Percentiles rank a stretch among this genome's conserved stretches.
Conservation (phyloP, 2,329 filamentous ascomycete species). For the Mollisiaceae sp. region DNA sequence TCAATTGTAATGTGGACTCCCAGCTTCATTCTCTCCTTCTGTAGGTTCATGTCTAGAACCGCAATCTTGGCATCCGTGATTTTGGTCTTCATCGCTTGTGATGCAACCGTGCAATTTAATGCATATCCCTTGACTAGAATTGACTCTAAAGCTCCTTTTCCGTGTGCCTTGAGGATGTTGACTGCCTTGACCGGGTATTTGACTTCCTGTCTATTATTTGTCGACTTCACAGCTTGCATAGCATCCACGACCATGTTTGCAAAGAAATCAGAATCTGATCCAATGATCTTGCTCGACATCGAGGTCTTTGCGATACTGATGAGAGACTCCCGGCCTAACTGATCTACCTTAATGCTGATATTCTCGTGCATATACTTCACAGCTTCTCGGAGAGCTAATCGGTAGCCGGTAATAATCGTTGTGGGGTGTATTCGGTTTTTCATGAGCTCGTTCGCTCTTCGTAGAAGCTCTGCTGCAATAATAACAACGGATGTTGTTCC, state of each 20-base stretch:
- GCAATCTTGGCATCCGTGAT: slow-evolving; percentile 96
- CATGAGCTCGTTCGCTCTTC: slow-evolving; percentile 96
- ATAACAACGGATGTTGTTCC: slow-evolving; percentile 97
- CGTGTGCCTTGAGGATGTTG: slow-evolving; percentile 97
- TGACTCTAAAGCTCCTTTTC: slow-evolving; percentile 88
- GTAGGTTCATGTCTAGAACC: slow-evolving; percentile 94
- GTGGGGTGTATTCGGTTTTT: slow-evolving; percentile 99
- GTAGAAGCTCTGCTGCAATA: slow-evolving; percentile 92
- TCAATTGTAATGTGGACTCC: slow-evolving; percentile 98
- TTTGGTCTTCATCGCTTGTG: slow-evolving; percentile 95
- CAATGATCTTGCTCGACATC: slow-evolving; percentile 99
- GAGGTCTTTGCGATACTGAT: slow-evolving; percentile 97
- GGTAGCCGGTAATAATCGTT: slow-evolving; percentile 98
- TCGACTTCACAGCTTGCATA: slow-evolving; percentile 92
- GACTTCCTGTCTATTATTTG: slow-evolving; percentile 85
- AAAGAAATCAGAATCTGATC: slow-evolving; percentile 94
- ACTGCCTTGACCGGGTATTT: slow-evolving; percentile 99
- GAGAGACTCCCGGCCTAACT: slow-evolving; percentile 86
- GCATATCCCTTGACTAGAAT: slow-evolving; percentile 94
- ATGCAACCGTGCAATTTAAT: slow-evolving; percentile 97
- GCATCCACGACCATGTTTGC: slow-evolving; percentile 96
- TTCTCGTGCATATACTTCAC: slow-evolving; percentile 99
- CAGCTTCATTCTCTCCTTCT: slow-evolving; percentile 99
- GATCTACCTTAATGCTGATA: slow-evolving; percentile 93
- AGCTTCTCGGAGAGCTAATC: slow-evolving; percentile 91